Conservation (phyloP, 805 yeast species). For the Hanseniaspora taiwanica region DNA sequence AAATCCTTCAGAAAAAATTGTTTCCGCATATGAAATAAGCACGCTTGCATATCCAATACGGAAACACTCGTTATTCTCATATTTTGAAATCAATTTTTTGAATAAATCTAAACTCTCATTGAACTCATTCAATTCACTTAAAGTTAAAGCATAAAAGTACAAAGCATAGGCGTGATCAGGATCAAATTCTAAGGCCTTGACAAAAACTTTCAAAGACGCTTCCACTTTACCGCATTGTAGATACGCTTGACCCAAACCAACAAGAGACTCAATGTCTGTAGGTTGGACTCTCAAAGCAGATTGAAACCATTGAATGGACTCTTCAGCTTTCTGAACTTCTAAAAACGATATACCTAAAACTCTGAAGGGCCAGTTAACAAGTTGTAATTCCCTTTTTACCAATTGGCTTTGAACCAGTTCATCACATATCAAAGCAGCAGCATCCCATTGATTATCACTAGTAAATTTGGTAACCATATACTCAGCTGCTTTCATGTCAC, state of each 20-base stretch:
- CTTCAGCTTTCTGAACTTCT: slow-evolving; percentile 55
- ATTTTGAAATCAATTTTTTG: slow-evolving; percentile 24
- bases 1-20: slow-evolving; percentile 45
- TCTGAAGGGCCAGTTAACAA: slow-evolving; percentile 73
- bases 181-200: slow-evolving; percentile 43
- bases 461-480: slow-evolving; percentile 62
- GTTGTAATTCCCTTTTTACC: slow-evolving; percentile 36
- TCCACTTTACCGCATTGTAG: slow-evolving; percentile 70
- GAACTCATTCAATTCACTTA: slow-evolving; percentile 51
- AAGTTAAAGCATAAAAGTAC: slow-evolving; percentile 55
- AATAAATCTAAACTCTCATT: slow-evolving; percentile 43
- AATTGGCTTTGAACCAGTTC: slow-evolving; percentile 52
- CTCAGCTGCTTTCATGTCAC: slow-evolving; percentile 63
- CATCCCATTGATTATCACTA: slow-evolving; percentile 60
- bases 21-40: slow-evolving; percentile 38
- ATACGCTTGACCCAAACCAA: slow-evolving; percentile 96
- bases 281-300: slow-evolving; percentile 60
- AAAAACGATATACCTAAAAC: slow-evolving; percentile 70
- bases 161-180: slow-evolving; percentile 45
- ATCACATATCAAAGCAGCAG: slow-evolving; percentile 62
- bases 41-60: slow-evolving; percentile 45
- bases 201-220: slow-evolving; percentile 76
- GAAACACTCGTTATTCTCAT: slow-evolving; percentile 31
- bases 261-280: slow-evolving; percentile 70
- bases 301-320: slow-evolving; percentile 84